Evolutionary conservation across 805 yeast species (phyloP).

Genomic region (Naumovozyma baii): DNA sequence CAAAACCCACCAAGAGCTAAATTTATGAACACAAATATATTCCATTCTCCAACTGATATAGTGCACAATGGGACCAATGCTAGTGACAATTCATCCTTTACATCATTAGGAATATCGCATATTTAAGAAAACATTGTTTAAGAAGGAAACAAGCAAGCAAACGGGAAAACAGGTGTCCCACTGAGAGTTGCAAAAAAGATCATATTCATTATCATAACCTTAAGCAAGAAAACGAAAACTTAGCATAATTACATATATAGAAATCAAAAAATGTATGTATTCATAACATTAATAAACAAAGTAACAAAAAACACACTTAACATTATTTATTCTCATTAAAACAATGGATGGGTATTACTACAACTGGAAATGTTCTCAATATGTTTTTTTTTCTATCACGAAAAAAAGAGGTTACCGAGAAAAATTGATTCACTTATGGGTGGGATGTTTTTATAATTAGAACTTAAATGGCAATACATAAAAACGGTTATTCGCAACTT

Average conservation of each 20-base stretch:
- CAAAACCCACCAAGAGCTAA: slow-evolving; percentile 24
- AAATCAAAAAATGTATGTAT: not conserved
- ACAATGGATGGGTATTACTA: not conserved
- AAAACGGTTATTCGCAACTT: too few relatives aligned
- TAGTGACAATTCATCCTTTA: slow-evolving; percentile 19
- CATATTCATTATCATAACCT: not conserved
- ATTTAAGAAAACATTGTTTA: not conserved
- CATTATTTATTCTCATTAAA: too few relatives aligned
- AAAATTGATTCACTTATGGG: not conserved
- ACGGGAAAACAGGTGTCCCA: too few relatives aligned
- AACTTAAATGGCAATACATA: too few relatives aligned
- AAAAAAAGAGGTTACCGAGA: too few relatives aligned
- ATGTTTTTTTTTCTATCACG: not conserved
- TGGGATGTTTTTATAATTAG: not conserved
- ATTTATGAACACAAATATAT: slow-evolving; percentile 20
- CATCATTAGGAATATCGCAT: slow-evolving; percentile 11
- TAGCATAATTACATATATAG: not conserved
- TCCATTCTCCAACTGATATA: slow-evolving; percentile 18
- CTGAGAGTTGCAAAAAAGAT: too few relatives aligned
- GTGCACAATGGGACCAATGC: slow-evolving; percentile 6
- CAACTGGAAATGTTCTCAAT: not conserved
- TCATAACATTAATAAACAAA: not conserved
- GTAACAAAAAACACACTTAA: too few relatives aligned
- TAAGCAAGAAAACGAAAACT: not conserved
- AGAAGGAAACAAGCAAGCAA: not conserved